Base-by-base conservation (phyloP, 1,284 basidiomycete genomes). In the Cutaneotrichosporon cyanovorans region DNA sequence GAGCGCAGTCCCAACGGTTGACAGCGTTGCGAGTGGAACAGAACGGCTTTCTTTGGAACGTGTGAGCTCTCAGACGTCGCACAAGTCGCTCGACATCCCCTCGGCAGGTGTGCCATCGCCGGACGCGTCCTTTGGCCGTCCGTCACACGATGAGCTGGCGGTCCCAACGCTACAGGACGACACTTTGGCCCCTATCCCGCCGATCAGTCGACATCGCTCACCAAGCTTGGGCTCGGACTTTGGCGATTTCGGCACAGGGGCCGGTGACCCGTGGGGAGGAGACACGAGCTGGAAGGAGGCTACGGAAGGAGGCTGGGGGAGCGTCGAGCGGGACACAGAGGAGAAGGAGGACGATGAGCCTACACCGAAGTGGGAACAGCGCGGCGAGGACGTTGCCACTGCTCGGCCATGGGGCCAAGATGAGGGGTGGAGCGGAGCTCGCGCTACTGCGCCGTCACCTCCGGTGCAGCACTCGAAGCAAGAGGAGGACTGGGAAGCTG, bases 401-500 rank as follows among this genome's bases (percentile, higher is more conserved):
- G n/a, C n/a, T 28, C 25, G 25, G 7, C 8, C 8, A 7, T 28
- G 25, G 25, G 25, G 25, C 12, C 25, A 16, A 19, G 61, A 52
- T 23, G 58, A 51, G 3, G 54, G 55, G 5, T 61, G 62, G 58
- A 56, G 61, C 23, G 61, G 53, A 12, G 48, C 34, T 19, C 37
- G 43, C 11, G 8, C 43, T 10, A 16, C 35, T 7, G 23, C 42
- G n/a, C 19, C 42, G n/a, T 44, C 36, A 12, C 33, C 25, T 7
- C 7, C 25, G 12, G 20, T 15, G 10, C 34, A 28, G 30, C 34
- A 14, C 16, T 37, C 19, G 3, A n/a, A 32, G 5, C 50, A 53
- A 34, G 62, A 69, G 22, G 37, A 57, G 21, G 63, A 65, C 41
- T 70, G 68, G 68, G 65, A 65, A 44, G 53, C 52, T 15, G 68